Conservation (phyloP, 805 yeast species). For the Candida nanaspora region DNA sequence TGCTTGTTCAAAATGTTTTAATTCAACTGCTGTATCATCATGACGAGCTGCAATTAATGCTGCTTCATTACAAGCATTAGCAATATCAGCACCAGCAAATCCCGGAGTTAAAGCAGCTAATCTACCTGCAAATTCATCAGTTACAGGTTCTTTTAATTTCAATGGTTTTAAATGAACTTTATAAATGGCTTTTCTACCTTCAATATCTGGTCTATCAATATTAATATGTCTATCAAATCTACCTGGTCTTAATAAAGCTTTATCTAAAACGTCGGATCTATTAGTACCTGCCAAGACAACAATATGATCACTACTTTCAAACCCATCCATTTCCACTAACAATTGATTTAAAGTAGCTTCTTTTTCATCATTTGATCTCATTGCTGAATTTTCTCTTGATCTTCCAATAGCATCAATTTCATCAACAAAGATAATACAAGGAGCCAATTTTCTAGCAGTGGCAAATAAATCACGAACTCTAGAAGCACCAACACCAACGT, state of each 20-base stretch:
- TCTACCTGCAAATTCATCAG: conserved; percentile 67
- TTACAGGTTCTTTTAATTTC: conserved; percentile 36
- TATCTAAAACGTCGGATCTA: conserved; percentile 84
- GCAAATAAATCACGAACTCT: conserved; percentile 89
- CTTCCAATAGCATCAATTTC: conserved; percentile 95
- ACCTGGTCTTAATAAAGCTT: conserved; percentile 89
- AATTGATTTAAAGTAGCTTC: conserved; percentile 90
- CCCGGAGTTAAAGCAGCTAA: conserved; percentile 92
- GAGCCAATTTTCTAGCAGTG: conserved; percentile 85
- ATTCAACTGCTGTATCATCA: conserved; percentile 51
- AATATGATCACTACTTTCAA: conserved; percentile 79
- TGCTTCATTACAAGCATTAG: conserved; percentile 91
- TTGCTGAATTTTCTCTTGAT: conserved; percentile 61
- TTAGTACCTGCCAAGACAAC: conserved; percentile 95
- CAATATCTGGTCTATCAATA: conserved; percentile 81
- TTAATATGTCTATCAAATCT: conserved; percentile 87
- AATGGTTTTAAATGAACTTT: conserved; percentile 68
- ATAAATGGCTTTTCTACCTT: conserved; percentile 83
- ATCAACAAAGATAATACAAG: conserved; percentile 85
- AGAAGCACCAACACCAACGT: conserved; percentile 94
- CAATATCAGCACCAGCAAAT: conserved; percentile 93
- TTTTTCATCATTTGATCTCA: conserved; percentile 87
- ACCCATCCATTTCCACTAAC: conserved; percentile 94
- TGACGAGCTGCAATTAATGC: conserved; percentile 88
- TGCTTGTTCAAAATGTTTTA: conserved; percentile 82